Evolutionary conservation across 2,329 filamentous ascomycete species (phyloP).

Genomic region (Pseudogymnoascus sp.): DNA sequence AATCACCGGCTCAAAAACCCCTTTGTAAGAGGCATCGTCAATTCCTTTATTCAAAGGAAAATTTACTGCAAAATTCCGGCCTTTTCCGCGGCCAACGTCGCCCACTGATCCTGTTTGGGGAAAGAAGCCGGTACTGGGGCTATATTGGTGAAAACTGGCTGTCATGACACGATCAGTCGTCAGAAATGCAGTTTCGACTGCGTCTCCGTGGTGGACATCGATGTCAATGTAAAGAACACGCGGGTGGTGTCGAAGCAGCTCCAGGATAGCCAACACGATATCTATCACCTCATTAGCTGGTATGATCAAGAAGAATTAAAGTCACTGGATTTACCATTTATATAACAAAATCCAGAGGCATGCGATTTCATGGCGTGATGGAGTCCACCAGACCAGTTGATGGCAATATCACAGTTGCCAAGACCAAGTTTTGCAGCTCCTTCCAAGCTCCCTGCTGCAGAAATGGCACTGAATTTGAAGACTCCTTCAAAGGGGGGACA

Average conservation of each 20-base stretch:
- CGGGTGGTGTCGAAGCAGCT: constrained; percentile 82
- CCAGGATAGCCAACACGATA: constrained; percentile 90
- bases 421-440: constrained; percentile 85
- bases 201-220: constrained; percentile 88
- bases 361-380: constrained; percentile 97
- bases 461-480: constrained; percentile 91
- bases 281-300: constrained; percentile 49
- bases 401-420: constrained; percentile 88
- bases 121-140: constrained; percentile 64
- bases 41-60: constrained; percentile 89
- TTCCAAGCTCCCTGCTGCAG: constrained; percentile 88
- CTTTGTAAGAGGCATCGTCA: constrained; percentile 80
- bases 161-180: constrained; percentile 91
- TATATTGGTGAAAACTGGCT: constrained; percentile 93
- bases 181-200: constrained; percentile 89
- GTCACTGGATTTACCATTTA: constrained; percentile 64
- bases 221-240: constrained; percentile 98
- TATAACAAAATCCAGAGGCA: constrained; percentile 95
- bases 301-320: constrained; percentile 29
- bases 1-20: constrained; percentile 87
- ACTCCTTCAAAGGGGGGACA: constrained; percentile 98
- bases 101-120: constrained; percentile 83
- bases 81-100: constrained; percentile 78
- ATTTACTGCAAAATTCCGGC: constrained; percentile 85
- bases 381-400: constrained; percentile 96